Percentiles rank a stretch among this genome's conserved stretches.
These are phyloP conservation scores for Zygotorulaspora sp. DNA, from an alignment of 805 yeast genomes.

Conservation along the genomic window DNA sequence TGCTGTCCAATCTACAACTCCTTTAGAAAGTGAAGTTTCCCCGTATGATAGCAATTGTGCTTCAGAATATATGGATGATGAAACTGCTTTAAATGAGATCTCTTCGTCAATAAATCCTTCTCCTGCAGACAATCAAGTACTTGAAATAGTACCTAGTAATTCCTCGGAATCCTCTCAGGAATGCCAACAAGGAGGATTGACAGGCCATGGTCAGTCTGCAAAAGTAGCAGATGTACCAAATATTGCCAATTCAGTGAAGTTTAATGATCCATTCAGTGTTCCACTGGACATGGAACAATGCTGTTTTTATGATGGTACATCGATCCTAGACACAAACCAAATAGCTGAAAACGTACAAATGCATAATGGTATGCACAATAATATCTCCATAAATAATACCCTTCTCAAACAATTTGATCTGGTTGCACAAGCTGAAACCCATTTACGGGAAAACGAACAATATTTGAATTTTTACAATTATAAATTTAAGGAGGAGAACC, in stretches of 20 bases:
- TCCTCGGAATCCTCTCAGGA: slow-evolving; percentile 26
- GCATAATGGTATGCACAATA: background rate
- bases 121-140: slow-evolving; percentile 19
- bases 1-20: slow-evolving; percentile 4
- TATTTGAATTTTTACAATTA: slow-evolving; percentile 31
- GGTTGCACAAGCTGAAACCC: slow-evolving; percentile 20
- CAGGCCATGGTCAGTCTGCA: background rate
- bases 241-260: slow-evolving; percentile 4
- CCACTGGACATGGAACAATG: slow-evolving; percentile 26
- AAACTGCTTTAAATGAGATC: slow-evolving; percentile 17
- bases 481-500: slow-evolving; percentile 8
- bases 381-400: slow-evolving; percentile 9
- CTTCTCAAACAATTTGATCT: slow-evolving; percentile 18
- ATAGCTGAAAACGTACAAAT: background rate
- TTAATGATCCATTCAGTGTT: slow-evolving; percentile 15
- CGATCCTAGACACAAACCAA: background rate
- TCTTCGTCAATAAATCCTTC: slow-evolving; percentile 19
- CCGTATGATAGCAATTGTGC: slow-evolving; percentile 7
- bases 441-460: slow-evolving; percentile 29
- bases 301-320: slow-evolving; percentile 7
- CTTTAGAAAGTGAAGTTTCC: slow-evolving; percentile 6
- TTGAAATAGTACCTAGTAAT: slow-evolving; percentile 23
- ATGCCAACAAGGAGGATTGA: slow-evolving; percentile 1
- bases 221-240: background rate
- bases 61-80: slow-evolving; percentile 13